Base-by-base conservation (phyloP, 257 asterid species). In the Salvia rosmarinus region DNA sequence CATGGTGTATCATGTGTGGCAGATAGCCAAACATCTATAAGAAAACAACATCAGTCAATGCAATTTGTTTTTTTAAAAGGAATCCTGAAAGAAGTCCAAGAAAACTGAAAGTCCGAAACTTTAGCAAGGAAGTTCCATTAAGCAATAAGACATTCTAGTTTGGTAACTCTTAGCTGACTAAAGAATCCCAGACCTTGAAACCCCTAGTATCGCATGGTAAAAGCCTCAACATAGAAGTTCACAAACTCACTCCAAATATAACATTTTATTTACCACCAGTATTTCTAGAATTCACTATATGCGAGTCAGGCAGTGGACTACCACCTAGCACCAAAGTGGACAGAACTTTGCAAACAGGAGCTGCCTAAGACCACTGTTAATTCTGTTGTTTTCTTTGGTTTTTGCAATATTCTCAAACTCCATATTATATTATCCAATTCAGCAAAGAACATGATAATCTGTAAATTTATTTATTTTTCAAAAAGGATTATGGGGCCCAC, bases 1-100 rank as follows among this genome's bases (percentile, higher is more conserved):
- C 72, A 76, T 62, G 68, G 37, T 62, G 23, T 50, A 54, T 61
- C 57, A 32, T 61, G 25, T 42, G 60, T 10, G 50, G 70, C 42
- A 17, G 30, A 16, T 14, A 64, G 20, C 64, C 58, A 49, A 70
- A 23, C 14, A 55, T 39, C 12, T 32, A 70, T 37, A 57, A 44
- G 57, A 58, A 49, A n/a, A 44, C 25, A 9, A 42, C 67, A 71
- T 3, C 56, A 20, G 62, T 30, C 43, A 43, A 51, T 21, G 39
- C 40, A 32, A 46, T 11, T 21, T 34, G 19, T 49, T 57, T 54
- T 17, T 5, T 17, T 30, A 21, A 37, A 17, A 12, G 10, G 43
- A 54, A 70, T 14, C 42, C n/a, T 44, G 2, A 23, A 39, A 34
- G 42, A 14, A 23, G 65, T 37, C 34, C 39, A 14, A 28, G 5